Evolutionary conservation across 2,329 filamentous ascomycete genomes (phyloP).

Genomic region (Tolypocladium ovalisporum): DNA sequence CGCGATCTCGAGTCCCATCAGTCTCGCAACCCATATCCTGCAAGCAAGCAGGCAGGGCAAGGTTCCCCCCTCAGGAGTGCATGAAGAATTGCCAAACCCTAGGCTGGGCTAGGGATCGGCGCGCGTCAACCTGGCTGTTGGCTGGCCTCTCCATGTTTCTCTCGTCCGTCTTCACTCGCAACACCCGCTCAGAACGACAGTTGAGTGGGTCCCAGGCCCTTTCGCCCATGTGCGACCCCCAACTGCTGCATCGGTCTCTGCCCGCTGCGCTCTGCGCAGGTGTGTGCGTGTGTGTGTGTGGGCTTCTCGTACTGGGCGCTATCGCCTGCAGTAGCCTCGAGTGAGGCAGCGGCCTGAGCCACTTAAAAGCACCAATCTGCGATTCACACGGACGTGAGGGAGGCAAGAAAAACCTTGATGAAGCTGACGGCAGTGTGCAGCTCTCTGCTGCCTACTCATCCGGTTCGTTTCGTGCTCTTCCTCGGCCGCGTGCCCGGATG

Average conservation of each 20-base stretch:
- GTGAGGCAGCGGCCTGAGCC: background rate
- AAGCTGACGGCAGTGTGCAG: background rate
- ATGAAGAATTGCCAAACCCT: background rate
- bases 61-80: background rate
- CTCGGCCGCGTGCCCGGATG: background rate
- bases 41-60: background rate
- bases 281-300: background rate
- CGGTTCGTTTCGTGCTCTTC: background rate
- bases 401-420: background rate
- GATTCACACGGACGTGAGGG: background rate
- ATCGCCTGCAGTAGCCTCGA: slow-evolving; percentile 6
- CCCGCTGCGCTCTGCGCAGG: background rate
- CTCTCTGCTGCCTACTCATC: background rate
- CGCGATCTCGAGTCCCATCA: background rate
- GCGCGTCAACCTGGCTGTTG: background rate
- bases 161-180: background rate
- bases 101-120: background rate
- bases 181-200: background rate
- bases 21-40: background rate
- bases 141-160: background rate
- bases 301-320: slow-evolving; percentile 2
- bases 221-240: background rate
- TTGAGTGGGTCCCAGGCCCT: background rate
- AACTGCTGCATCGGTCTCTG: background rate
- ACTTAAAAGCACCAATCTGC: background rate